Evolutionary conservation across 176 grass and related monocot genomes (phyloP).

Genomic region (sorghum (Sorghum bicolor)): Sorghum_bicolor_NCBIv3 NC_012870.2:65463001-65463500

Average conservation of each 20-base stretch:
- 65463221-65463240: not conserved
- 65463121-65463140: not conserved
- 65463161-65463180: not conserved
- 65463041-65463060: not conserved
- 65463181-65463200: not conserved
- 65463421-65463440: not conserved
- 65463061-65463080: not conserved
- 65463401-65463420: constrained; percentile 22
- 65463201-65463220: not conserved
- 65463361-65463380: constrained; percentile 88
- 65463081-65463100: not conserved
- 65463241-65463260: constrained; percentile 9
- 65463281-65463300: not conserved
- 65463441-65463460: not conserved
- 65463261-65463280: not conserved
- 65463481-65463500: not conserved
- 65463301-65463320: not conserved
- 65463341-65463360: constrained; percentile 49
- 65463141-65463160: not conserved
- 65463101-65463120: not conserved
- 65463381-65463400: constrained; percentile 15
- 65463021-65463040: not conserved
- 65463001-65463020: too few species aligned
- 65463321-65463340: constrained; percentile 12
- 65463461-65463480: not conserved